Base-by-base conservation (phyloP, 805 yeast species). In the Candida boidinii region DNA sequence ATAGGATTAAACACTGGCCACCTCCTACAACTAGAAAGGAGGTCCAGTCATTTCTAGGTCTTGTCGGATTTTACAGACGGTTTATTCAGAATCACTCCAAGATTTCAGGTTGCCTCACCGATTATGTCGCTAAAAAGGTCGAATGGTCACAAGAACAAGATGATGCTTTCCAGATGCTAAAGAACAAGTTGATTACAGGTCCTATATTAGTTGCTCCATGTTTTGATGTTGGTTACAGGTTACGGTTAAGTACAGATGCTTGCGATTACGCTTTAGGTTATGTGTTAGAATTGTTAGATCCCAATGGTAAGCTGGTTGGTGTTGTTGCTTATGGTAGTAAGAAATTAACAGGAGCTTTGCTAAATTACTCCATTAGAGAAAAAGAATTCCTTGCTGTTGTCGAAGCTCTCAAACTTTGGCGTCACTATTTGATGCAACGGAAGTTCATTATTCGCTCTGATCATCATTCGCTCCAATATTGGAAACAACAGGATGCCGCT, bases 321-420 rank as follows among this genome's bases (percentile, higher is more conserved):
- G 34, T 30, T 10, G 7, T 30, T 15, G 28, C 28, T 11, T 35
- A 35, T 31, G 34, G 34, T 17, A 30, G 34, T 9, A 30, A 21
- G 17, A 27, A 28, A 23, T 15, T 30, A 9, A 13, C 8, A 8
- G 25, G 19, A 4, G 19, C 31, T 14, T 24, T 30, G 13, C 21
- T 30, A 20, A 30, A 18, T 24, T 26, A 27, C 16, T 7, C 15
- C 11, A 15, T 34, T 15, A 11, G 20, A 10, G 34, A 30, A 15
- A 6, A 27, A 10, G 34, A 26, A 23, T 31, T 28, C 14, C 7
- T 23, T 2, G 38, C 32, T 5, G 33, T 34, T 2, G 18, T 34
- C 7, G 23, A 17, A 4, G 35, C 35, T 2, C 22, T 27, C 7
- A 35, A 28, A 4, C 27, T 23, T 11, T 28, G 24, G 29, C 16